phyloP scores from a whole-genome alignment of 169 alveolate species.

The Besnoitia besnoiti region DNA sequence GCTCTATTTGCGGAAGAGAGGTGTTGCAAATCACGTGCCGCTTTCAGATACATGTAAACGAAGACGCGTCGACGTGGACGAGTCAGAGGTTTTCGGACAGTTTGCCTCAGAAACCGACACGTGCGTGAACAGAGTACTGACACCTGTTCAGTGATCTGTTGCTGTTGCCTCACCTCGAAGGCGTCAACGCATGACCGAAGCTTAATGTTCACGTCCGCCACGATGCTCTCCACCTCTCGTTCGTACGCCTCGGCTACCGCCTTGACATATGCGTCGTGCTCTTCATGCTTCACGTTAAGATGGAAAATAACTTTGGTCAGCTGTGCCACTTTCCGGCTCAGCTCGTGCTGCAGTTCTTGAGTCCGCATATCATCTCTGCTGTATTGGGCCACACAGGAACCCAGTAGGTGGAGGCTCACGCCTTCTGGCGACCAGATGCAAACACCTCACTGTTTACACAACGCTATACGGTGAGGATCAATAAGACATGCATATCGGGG shows the following conservation, averaged over 20 bases:
- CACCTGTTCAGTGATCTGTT: conserved; percentile 18
- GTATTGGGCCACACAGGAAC: too few species aligned
- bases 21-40: too few species aligned
- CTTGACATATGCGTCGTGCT: conserved; percentile 61
- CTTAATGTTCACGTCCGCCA: conserved; percentile 80
- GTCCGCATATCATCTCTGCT: conserved; percentile 5
- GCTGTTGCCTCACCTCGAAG: conserved; percentile 76
- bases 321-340: conserved; percentile 88
- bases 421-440: background rate
- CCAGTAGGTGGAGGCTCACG: too few species aligned
- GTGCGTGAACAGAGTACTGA: background rate
- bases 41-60: too few species aligned
- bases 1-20: too few species aligned
- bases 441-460: too few species aligned
- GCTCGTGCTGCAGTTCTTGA: conserved; percentile 80
- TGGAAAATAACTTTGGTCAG: conserved; percentile 87
- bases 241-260: conserved; percentile 80
- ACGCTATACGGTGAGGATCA: background rate
- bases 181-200: conserved; percentile 76
- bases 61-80: too few species aligned
- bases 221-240: conserved; percentile 80
- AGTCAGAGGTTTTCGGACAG: too few species aligned
- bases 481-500: too few species aligned
- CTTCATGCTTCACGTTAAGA: conserved; percentile 79
- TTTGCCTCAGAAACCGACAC: too few species aligned